Base-by-base conservation (phyloP, 2,329 filamentous ascomycete species). In the Penicillium frequentans region DNA sequence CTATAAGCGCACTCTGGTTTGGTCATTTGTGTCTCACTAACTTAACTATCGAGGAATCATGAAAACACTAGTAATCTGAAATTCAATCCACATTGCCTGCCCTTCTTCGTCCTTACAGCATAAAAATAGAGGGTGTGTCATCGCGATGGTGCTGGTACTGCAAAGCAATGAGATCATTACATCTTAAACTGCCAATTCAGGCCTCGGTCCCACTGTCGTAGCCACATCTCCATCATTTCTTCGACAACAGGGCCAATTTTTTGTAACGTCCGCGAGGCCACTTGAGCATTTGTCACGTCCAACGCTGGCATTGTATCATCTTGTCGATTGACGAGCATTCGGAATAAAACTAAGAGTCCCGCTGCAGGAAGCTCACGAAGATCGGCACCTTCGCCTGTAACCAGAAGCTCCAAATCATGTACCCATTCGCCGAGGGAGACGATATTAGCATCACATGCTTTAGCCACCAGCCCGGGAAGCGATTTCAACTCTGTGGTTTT, bases 201-300 rank as follows among this genome's bases (percentile, higher is more conserved):
- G 45, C 21, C 33, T 48, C 45, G 8, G 13, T 33, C 33, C 57
- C 51, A 57, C 26, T 59, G 53, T 5, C 29, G 26, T 33, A 59
- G 43, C 57, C 57, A 59, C 2, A n/a, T 26, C 26, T 29, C 24
- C 54, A 59, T 59, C 14, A 59, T 31, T 4, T n/a, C 13, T 6
- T 19, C 29, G 43, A 35, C 42, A 14, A 59, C 42, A n/a, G 57
- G 24, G 16, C 44, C 16, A 5, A 59, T n/a, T 16, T 19, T 8
- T 3, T 29, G 26, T 5, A 56, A 21, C 7, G 45, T 51, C 14
- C 1, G 11, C 5, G 27, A 35, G 3, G 14, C 47, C n/a, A 11
- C 31, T 33, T 14, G 26, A 5, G 45, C 10, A 33, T 48, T 29
- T 13, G 7, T 3, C 5, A 33, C n/a, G 14, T 7, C 13, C 24